Evolutionary conservation across 495 filamentous ascomycete genomes (phyloP).

Genomic region (Podospora anserina): DNA sequence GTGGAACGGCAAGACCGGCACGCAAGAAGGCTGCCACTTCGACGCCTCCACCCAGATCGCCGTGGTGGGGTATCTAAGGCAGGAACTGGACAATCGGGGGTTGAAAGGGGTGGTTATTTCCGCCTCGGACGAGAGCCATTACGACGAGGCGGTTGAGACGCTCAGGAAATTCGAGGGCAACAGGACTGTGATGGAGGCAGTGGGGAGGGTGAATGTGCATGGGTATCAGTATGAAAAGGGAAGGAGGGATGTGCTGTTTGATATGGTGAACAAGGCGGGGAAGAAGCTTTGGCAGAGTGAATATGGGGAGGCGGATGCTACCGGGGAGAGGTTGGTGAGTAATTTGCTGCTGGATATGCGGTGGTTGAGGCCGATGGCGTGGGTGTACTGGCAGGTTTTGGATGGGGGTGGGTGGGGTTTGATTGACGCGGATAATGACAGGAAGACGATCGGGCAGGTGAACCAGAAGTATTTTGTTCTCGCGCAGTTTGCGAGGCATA

Average conservation of each 20-base stretch:
- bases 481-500: conserved; percentile 38
- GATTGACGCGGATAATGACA: conserved; percentile 34
- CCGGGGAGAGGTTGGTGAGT: conserved; percentile 29
- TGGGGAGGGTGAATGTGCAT: conserved; percentile 39
- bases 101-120: conserved; percentile 28
- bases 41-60: conserved; percentile 27
- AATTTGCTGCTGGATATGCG: conserved; percentile 38
- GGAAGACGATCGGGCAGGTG: conserved; percentile 22
- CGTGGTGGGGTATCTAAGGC: conserved; percentile 25
- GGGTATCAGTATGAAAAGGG: conserved; percentile 38
- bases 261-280: conserved; percentile 18
- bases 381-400: conserved; percentile 43
- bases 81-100: conserved; percentile 31
- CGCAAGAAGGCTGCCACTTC: conserved; percentile 40
- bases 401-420: conserved; percentile 39
- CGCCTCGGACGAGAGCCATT: conserved; percentile 33
- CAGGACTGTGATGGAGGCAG: conserved; percentile 18
- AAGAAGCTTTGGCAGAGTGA: conserved; percentile 43
- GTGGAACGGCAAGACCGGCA: conserved; percentile 39
- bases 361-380: conserved; percentile 39
- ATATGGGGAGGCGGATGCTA: conserved; percentile 39
- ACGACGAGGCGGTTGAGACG: conserved; percentile 33
- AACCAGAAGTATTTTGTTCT: conserved; percentile 40
- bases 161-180: conserved; percentile 26
- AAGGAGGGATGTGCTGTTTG: conserved; percentile 26